A percentile compares a stretch with the other conserved stretches of the same genome.
Evolutionary conservation across 2,329 filamentous ascomycete genomes (phyloP).

Genomic region (Cercospora sp.): DNA sequence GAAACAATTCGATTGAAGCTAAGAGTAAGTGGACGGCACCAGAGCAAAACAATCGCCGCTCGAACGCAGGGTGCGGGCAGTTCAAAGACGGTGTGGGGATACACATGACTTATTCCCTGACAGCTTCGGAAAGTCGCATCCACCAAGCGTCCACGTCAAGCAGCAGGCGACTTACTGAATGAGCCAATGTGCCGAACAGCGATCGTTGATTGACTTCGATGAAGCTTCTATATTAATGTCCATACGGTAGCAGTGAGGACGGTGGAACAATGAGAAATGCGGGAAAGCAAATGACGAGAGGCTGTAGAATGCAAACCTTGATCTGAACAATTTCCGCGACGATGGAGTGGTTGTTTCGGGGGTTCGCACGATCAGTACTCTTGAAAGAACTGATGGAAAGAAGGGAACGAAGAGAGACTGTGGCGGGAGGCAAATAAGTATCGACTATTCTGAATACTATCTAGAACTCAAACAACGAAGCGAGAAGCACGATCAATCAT

Average conservation of each 20-base stretch:
- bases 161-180: not conserved
- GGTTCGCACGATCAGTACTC: not conserved
- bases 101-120: too few species aligned
- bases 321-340: not conserved
- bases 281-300: not conserved
- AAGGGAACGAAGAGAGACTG: not conserved
- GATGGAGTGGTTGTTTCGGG: not conserved
- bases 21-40: not conserved
- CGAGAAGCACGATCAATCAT: not conserved
- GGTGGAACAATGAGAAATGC: not conserved
- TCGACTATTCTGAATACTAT: not conserved
- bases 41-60: not conserved
- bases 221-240: not conserved
- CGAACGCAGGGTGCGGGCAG: not conserved
- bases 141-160: not conserved
- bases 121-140: too few species aligned
- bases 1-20: not conserved
- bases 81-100: too few species aligned
- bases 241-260: not conserved
- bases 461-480: not conserved
- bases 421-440: not conserved
- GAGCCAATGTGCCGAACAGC: not conserved
- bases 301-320: not conserved
- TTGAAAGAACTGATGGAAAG: not conserved
- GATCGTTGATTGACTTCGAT: not conserved